Conservation (phyloP, 2,329 filamentous ascomycete species). For the Stagonosporopsis rhizophila region DNA sequence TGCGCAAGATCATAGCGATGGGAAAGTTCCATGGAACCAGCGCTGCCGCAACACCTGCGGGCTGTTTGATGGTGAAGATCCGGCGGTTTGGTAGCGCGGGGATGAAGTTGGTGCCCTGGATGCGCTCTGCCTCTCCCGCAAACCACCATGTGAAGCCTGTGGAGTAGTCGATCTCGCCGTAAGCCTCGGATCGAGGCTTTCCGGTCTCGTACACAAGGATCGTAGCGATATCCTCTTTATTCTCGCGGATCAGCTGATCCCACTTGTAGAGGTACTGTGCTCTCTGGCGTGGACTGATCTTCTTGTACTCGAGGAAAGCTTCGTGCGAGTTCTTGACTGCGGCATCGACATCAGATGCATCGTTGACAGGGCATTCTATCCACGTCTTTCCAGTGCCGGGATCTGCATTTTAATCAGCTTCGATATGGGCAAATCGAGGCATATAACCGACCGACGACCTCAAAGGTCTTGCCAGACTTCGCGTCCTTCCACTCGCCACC, state of each 20-base stretch:
- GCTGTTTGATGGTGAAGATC: slow-evolving; percentile 76
- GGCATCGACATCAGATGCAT: slow-evolving; percentile 65
- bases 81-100: slow-evolving; percentile 68
- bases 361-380: slow-evolving; percentile 57
- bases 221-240: slow-evolving; percentile 67
- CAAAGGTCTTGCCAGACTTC: slow-evolving; percentile 64
- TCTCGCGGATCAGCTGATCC: slow-evolving; percentile 68
- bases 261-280: slow-evolving; percentile 70
- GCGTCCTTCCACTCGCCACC: slow-evolving; percentile 63
- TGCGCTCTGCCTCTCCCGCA: slow-evolving; percentile 60
- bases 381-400: slow-evolving; percentile 59
- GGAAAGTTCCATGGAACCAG: slow-evolving; percentile 79
- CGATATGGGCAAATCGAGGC: neutral
- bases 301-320: slow-evolving; percentile 68
- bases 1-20: slow-evolving; percentile 71
- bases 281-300: slow-evolving; percentile 65
- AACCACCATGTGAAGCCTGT: slow-evolving; percentile 65
- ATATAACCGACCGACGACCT: slow-evolving; percentile 58
- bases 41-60: slow-evolving; percentile 71
- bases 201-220: slow-evolving; percentile 68
- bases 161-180: slow-evolving; percentile 62
- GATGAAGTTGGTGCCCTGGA: slow-evolving; percentile 67
- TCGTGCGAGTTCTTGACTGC: slow-evolving; percentile 66
- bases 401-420: slow-evolving; percentile 49
- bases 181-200: slow-evolving; percentile 60